phyloP scores from a whole-genome alignment of 2,329 filamentous ascomycete genomes.

The Sclerotinia spermophila region DNA sequence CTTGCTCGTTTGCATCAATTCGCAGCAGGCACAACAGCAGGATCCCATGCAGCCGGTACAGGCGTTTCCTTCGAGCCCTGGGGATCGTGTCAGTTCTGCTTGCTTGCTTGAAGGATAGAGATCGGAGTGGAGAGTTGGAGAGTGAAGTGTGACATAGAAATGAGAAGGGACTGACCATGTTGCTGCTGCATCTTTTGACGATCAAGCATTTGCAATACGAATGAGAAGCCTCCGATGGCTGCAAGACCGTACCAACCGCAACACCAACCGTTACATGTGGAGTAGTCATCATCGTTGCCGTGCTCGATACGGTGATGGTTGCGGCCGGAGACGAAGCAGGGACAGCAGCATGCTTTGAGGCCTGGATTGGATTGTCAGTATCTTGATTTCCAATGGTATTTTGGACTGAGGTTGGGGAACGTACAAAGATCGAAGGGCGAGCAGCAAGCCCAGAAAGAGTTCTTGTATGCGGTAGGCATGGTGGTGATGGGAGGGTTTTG shows the following conservation, averaged over 20 bases:
- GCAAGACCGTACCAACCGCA: slow-evolving; percentile 4
- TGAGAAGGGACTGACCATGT: slow-evolving; percentile 4
- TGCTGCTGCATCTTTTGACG: slow-evolving; percentile 13
- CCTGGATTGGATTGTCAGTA: neutral
- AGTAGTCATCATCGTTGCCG: slow-evolving; percentile 8
- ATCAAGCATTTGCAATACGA: slow-evolving; percentile 16
- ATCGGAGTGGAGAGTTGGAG: neutral
- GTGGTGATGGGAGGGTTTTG: neutral
- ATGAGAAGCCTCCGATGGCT: neutral
- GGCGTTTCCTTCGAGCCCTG: slow-evolving; percentile 13
- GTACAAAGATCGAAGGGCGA: slow-evolving; percentile 8
- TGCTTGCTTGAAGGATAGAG: neutral
- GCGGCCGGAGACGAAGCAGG: slow-evolving; percentile 18
- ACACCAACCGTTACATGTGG: slow-evolving; percentile 10
- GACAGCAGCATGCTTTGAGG: slow-evolving; percentile 11
- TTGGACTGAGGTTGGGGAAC: neutral
- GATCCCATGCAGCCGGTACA: slow-evolving; percentile 6
- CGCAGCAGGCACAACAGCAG: slow-evolving; percentile 18
- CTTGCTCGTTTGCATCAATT: slow-evolving; percentile 21
- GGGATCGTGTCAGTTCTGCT: neutral
- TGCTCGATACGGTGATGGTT: slow-evolving; percentile 17
- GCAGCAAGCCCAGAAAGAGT: slow-evolving; percentile 18
- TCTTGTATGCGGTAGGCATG: slow-evolving; percentile 2
- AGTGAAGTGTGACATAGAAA: neutral
- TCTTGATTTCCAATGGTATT: too few species aligned